A percentile compares a stretch with the other conserved stretches of the same genome.
Conservation (phyloP, 176 grass and related monocot species). For the Aechmea fasciata region DNA sequence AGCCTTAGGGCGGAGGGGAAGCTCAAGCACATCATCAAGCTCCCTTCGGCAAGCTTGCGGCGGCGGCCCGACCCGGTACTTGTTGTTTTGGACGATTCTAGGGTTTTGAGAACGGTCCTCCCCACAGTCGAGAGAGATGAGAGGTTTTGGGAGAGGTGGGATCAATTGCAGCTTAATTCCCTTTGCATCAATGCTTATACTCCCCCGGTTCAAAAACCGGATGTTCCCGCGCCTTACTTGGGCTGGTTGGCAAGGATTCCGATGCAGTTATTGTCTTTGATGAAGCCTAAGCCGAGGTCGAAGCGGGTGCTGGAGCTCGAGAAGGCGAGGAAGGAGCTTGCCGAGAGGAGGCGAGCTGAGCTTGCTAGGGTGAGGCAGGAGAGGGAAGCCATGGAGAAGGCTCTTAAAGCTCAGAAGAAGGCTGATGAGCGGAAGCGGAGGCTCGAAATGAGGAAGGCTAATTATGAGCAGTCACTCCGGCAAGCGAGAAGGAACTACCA, state of each 20-base stretch:
- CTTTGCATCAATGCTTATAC: conserved; percentile 27
- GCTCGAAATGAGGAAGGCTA: conserved; percentile 12
- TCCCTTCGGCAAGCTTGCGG: conserved; percentile 10
- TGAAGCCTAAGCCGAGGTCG: conserved; percentile 20
- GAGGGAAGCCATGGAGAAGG: conserved; percentile 18
- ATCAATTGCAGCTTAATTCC: conserved; percentile 21
- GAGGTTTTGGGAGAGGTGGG: conserved; percentile 27
- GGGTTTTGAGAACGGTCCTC: conserved; percentile 19
- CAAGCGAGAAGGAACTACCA: conserved; percentile 20
- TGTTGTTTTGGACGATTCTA: conserved; percentile 18
- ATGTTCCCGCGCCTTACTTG: conserved; percentile 20
- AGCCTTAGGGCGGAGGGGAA: conserved; percentile 18
- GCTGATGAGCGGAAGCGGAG: conserved; percentile 16
- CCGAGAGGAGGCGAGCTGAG: conserved; percentile 8
- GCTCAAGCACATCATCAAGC: conserved; percentile 21
- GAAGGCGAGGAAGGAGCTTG: conserved; percentile 20
- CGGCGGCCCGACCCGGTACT: conserved; percentile 7
- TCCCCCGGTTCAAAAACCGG: conserved; percentile 11
- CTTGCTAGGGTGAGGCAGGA: conserved; percentile 6
- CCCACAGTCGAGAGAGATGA: conserved; percentile 14
- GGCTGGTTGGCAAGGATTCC: conserved; percentile 21
- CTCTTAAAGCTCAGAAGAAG: conserved; percentile 20
- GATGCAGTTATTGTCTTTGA: background rate
- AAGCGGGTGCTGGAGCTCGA: conserved; percentile 24
- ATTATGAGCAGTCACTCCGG: conserved; percentile 18